Evolutionary conservation across 257 asterid genomes (phyloP), one percentile per base, ranked within the genome.

Genomic region (Anisodus tanguticus): DNA sequence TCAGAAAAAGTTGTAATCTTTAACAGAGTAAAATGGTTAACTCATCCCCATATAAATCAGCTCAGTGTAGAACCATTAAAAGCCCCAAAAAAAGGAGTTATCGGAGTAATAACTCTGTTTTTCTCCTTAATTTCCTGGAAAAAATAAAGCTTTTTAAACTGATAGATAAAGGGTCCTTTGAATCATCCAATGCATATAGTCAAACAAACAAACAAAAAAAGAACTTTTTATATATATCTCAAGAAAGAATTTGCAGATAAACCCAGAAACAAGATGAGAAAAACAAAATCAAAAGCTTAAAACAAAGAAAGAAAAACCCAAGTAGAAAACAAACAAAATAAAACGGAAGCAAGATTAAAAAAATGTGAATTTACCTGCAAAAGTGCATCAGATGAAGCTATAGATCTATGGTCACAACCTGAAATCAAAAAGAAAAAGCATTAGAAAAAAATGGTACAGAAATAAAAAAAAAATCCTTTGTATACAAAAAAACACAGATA

Each of bases 331-430:
- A 84, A 80, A 72, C 79, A 6, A 83, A 83, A 12, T 26, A 59
- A 5, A 39, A 6, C 19, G 19, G 17, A 13, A 13, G n/a, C n/a
- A 13, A 55, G 5, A 4, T 12, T 19, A 58, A 31, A 43, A 59
- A 82, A 17, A 71, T 11, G 85, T 76, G 85, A 9, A 83, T 85
- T 86, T 87, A 90, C 97, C 93, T 79, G 89, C 88, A 84, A 87
- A 86, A 86, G 85, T 88, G 88, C 89, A 88, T 89, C 91, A 91
- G 84, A 88, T 85, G 59, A 82, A 88, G 89, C 88, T 59, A 80
- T 85, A 88, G 98, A 95, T 95, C 98, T 89, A 87, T 41, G 82
- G 84, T 88, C 90, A 88, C 88, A 83, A 92, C 95, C 98, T 93
- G 90, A 83, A 87, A 80, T 82, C 83, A 87, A 88, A 80, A 83